Percentiles rank a stretch among this genome's conserved stretches.
phyloP scores from a whole-genome alignment of 78 protist genomes.

The Monosiga brevicollis region DNA sequence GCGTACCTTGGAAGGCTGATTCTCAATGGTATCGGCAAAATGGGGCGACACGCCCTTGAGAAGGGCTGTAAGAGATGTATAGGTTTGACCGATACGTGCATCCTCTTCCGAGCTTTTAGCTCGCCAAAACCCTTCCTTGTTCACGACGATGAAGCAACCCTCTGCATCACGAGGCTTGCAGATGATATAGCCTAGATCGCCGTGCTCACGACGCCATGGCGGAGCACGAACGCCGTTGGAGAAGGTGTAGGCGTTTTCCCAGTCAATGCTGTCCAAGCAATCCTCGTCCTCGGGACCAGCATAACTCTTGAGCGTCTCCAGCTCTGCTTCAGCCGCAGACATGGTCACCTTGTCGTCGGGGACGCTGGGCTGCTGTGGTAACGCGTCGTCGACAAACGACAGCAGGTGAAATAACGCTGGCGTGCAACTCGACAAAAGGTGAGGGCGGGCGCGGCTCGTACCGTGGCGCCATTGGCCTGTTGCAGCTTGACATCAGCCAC shows the following conservation, averaged over 20 bases:
- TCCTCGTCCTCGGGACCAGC: neutral
- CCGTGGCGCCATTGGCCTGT: too few species aligned
- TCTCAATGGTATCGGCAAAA: constrained; percentile 1
- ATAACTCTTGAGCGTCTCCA: neutral
- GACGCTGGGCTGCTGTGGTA: too few species aligned
- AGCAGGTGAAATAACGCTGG: too few species aligned
- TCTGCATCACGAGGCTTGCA: neutral
- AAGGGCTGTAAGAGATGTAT: neutral
- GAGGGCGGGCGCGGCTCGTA: too few species aligned
- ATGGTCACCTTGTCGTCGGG: too few species aligned
- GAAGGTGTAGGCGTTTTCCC: neutral
- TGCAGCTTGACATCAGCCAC: too few species aligned
- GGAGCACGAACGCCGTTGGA: neutral
- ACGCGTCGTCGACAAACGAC: too few species aligned
- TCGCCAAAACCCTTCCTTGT: neutral
- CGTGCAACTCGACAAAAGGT: too few species aligned
- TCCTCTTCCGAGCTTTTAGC: too few species aligned
- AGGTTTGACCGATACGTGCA: neutral
- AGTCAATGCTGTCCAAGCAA: neutral
- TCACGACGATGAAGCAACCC: neutral
- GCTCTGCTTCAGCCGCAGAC: neutral
- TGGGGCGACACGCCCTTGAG: neutral
- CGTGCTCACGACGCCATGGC: neutral
- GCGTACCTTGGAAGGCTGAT: too few species aligned
- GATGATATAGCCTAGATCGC: constrained; percentile 1